These are phyloP conservation scores for Naganishia cerealis DNA, from an alignment of 1,284 basidiomycete species.

Conservation along the genomic window DNA sequence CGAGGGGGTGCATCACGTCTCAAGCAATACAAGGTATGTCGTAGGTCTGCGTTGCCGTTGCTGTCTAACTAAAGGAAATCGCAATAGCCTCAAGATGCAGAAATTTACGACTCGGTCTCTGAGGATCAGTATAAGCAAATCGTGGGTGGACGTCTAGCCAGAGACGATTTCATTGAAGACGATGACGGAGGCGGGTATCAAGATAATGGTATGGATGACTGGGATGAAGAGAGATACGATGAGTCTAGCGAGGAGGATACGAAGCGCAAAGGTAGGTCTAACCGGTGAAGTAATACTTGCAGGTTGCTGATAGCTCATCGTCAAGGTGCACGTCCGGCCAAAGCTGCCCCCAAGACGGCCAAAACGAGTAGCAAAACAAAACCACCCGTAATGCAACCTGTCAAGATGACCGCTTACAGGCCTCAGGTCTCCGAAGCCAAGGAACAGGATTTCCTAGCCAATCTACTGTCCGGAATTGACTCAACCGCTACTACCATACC, in stretches of 20 bases:
- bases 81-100: constrained; percentile 60
- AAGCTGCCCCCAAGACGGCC: constrained; percentile 38
- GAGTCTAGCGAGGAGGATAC: constrained; percentile 53
- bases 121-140: constrained; percentile 88
- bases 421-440: constrained; percentile 70
- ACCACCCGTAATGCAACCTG: constrained; percentile 55
- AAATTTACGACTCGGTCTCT: constrained; percentile 86
- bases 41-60: not conserved
- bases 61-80: constrained; percentile 26
- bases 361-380: constrained; percentile 58
- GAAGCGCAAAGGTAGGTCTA: constrained; percentile 43
- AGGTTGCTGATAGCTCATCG: not conserved
- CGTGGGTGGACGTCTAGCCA: constrained; percentile 78
- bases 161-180: constrained; percentile 93
- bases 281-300: constrained; percentile 36
- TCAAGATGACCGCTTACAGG: constrained; percentile 67
- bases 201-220: constrained; percentile 95
- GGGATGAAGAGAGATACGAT: constrained; percentile 58
- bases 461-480: constrained; percentile 59
- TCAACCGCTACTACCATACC: constrained; percentile 38
- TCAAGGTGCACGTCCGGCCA: constrained; percentile 37
- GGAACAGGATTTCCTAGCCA: constrained; percentile 82
- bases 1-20: constrained; percentile 54
- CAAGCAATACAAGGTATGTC: constrained; percentile 55
- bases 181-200: constrained; percentile 90